Conservation (phyloP, 164 flowering plant species). For the Nymphaea colorata region DNA sequence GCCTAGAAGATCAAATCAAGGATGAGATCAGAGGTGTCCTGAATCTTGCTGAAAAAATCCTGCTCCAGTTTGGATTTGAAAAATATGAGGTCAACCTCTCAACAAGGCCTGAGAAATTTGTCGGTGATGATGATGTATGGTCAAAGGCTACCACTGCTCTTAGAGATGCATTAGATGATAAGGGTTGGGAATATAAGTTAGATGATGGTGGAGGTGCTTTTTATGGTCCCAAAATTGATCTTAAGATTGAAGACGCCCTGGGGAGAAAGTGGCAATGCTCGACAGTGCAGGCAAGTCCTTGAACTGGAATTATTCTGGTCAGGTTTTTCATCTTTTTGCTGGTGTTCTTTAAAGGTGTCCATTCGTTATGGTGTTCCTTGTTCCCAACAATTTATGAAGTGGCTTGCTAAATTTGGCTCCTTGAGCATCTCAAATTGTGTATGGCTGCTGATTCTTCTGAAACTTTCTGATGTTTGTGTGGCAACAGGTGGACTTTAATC, state of each 20-base stretch:
- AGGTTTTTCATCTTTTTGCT: too few species aligned
- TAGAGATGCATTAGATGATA: slow-evolving; percentile 77
- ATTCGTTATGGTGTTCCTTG: too few species aligned
- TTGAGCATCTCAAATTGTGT: too few species aligned
- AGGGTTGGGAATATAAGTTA: slow-evolving; percentile 80
- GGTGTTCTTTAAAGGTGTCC: too few species aligned
- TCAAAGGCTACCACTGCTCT: slow-evolving; percentile 89
- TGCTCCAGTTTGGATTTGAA: slow-evolving; percentile 77
- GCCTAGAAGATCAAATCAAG: slow-evolving; percentile 85
- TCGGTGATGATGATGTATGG: slow-evolving; percentile 90
- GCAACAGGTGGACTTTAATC: slow-evolving; percentile 90
- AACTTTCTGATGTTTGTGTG: too few species aligned
- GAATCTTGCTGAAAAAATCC: slow-evolving; percentile 84
- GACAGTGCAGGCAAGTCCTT: slow-evolving; percentile 64
- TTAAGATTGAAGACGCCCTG: slow-evolving; percentile 96
- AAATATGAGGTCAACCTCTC: slow-evolving; percentile 94
- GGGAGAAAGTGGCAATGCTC: slow-evolving; percentile 99
- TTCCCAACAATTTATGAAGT: too few species aligned
- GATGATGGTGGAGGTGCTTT: slow-evolving; percentile 99
- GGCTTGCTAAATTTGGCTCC: too few species aligned
- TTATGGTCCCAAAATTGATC: slow-evolving; percentile 98
- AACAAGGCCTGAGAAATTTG: slow-evolving; percentile 86
- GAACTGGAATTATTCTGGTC: too few species aligned
- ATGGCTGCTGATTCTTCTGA: neutral
- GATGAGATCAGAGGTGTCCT: slow-evolving; percentile 92